Evolutionary conservation across 1,139 yeast genomes (phyloP).

Genomic region (Insectozyma bohioensis): DNA sequence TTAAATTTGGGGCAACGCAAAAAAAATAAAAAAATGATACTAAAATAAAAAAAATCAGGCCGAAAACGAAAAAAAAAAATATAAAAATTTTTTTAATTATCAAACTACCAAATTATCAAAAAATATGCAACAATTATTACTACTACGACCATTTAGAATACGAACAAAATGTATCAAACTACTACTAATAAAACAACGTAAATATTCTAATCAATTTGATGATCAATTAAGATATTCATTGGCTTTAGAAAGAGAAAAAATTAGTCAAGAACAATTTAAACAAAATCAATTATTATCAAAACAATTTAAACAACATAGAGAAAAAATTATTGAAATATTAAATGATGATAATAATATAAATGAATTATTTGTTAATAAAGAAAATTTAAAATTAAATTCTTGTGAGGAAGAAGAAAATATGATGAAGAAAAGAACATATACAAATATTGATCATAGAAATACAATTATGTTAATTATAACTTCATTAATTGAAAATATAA

Average conservation of each 20-base stretch:
- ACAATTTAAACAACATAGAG: slow-evolving; percentile 19
- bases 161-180: too few relatives aligned
- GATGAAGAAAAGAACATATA: slow-evolving; percentile 16
- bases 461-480: slow-evolving; percentile 19
- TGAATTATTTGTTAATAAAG: slow-evolving; percentile 15
- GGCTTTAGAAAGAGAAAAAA: slow-evolving; percentile 8
- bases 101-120: too few relatives aligned
- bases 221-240: slow-evolving; percentile 3
- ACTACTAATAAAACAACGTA: too few relatives aligned
- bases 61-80: too few relatives aligned
- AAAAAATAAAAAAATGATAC: too few relatives aligned
- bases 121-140: too few relatives aligned
- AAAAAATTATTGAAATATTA: slow-evolving; percentile 20
- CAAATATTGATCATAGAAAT: slow-evolving; percentile 20
- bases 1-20: background rate
- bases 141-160: too few relatives aligned
- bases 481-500: slow-evolving; percentile 20
- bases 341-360: slow-evolving; percentile 16
- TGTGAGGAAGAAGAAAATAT: too few relatives aligned
- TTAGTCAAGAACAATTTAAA: slow-evolving; percentile 12
- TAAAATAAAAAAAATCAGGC: too few relatives aligned
- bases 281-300: slow-evolving; percentile 13
- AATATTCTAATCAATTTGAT: slow-evolving; percentile 1
- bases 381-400: slow-evolving; percentile 1
- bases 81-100: too few relatives aligned